phyloP scores from a whole-genome alignment of 2,329 filamentous ascomycete species.

The Sphaceloma murrayae region DNA sequence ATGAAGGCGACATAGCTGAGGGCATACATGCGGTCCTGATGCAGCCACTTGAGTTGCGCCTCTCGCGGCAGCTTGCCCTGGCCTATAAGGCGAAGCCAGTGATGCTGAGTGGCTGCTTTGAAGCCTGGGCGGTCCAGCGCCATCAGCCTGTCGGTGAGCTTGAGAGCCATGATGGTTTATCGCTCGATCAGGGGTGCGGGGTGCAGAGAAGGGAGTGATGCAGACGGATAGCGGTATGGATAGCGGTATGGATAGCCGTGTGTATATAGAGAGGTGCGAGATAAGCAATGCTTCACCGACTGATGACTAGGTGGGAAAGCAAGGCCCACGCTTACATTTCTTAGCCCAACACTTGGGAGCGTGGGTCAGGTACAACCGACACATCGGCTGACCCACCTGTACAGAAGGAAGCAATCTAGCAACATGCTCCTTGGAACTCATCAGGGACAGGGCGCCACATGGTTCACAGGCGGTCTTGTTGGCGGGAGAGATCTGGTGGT shows the following conservation, averaged over 20 bases:
- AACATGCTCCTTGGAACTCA: no score
- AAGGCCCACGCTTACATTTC: conserved; percentile 6
- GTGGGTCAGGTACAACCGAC: conserved; percentile 4
- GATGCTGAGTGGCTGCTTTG: conserved; percentile 52
- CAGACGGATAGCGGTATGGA: not conserved
- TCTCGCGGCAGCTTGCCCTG: conserved; percentile 50
- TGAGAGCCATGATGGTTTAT: conserved; percentile 2
- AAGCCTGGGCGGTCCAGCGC: conserved; percentile 40
- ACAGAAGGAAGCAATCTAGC: not conserved
- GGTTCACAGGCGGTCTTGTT: not conserved
- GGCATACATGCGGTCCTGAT: conserved; percentile 62
- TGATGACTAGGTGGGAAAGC: conserved; percentile 7
- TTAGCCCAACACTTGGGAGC: not conserved
- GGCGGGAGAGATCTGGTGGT: not conserved
- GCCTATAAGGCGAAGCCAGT: conserved; percentile 57
- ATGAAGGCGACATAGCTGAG: conserved; percentile 60
- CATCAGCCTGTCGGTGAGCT: conserved; percentile 36
- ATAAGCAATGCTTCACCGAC: no score
- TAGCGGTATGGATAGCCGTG: no score
- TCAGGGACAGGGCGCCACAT: not conserved
- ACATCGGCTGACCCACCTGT: conserved; percentile 1
- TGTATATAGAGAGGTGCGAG: no score
- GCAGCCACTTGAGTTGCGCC: conserved; percentile 55
- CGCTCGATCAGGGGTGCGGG: no score
- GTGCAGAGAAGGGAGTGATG: not conserved